Base-by-base conservation (phyloP, 805 yeast genomes). In the Barnettozyma vustinii region DNA sequence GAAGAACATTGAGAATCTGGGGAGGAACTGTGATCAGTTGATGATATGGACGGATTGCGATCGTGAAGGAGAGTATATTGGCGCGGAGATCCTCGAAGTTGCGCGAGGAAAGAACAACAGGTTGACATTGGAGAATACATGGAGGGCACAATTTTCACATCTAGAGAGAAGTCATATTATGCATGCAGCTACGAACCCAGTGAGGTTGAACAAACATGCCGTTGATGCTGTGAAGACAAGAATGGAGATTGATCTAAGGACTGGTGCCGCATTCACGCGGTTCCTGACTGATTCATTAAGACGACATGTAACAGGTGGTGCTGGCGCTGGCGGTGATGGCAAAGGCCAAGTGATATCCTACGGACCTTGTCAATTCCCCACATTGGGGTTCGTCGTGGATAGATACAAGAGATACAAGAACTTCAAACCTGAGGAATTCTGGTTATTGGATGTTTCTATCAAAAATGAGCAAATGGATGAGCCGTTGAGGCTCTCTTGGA, bases 21-120 rank as follows among this genome's bases (percentile, higher is more conserved):
- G 90, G 5, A 64, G 82, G 37, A 60, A 59, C 18, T 78, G 87
- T 5, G 77, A 80, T 46, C 69, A 70, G 37, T 67, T 94, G 47
- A 87, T 89, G 87, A 88, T 94, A 8, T 94, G 99, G 98, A 94
- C 99, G 1, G 99, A 94, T 74, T 94, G 99, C 67, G 98, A 91
- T 73, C 73, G 97, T 35, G 98, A 91, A 63, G 98, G 98, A 2
- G 98, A 91, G 64, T 85, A 81, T 64, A 91, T 91, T 49, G 98
- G 97, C 0, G 80, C 75, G 69, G 96, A 91, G 58, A 80, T 95
- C 15, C 73, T 79, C 33, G 74, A 81, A 46, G 83, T 82, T n/a
- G 97, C 96, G 0, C 61, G 63, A 44, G 72, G 71, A 52, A 70
- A 66, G 1, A 68, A 85, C 59, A 56, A 66, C 1, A 53, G 67